These are phyloP conservation scores for Macrocybe gigantea DNA, from an alignment of 768 basidiomycete genomes.

Conservation along the genomic window DNA sequence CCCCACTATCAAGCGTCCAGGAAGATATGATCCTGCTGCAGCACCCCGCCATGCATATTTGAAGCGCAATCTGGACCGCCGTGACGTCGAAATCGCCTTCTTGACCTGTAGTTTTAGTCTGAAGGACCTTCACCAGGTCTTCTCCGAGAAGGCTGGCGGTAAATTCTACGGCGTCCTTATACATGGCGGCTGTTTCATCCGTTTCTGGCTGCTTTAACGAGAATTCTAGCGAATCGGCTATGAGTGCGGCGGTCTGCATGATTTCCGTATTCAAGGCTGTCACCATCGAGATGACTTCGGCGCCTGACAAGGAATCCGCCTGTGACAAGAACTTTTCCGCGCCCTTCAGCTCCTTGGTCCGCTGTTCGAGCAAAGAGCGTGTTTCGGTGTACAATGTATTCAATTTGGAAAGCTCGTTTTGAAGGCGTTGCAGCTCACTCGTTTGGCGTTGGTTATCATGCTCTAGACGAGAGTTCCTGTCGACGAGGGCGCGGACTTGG, in stretches of 20 bases:
- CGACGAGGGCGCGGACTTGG: no score
- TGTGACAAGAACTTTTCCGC: constrained; percentile 39
- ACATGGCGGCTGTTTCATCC: neutral
- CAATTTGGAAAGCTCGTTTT: no score
- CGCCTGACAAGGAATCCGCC: constrained; percentile 35
- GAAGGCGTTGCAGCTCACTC: no score
- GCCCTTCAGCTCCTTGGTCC: constrained; percentile 31
- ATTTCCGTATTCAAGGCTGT: constrained; percentile 13
- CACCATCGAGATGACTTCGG: constrained; percentile 30
- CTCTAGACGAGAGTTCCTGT: no score
- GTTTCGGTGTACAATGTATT: constrained; percentile 1
- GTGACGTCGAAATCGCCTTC: constrained; percentile 7
- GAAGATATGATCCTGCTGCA: constrained; percentile 8
- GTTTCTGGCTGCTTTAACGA: neutral
- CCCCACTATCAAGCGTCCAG: constrained; percentile 9
- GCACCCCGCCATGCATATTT: constrained; percentile 7
- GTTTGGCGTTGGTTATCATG: no score
- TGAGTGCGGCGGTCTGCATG: constrained; percentile 14
- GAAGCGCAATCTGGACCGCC: constrained; percentile 12
- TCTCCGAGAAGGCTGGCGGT: constrained; percentile 6
- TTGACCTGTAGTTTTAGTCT: neutral
- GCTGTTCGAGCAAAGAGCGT: constrained; percentile 11
- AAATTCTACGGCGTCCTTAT: neutral
- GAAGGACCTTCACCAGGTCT: constrained; percentile 5
- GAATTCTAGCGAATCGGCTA: constrained; percentile 14